phyloP scores from a whole-genome alignment of 805 yeast species.

The Candida ponderosae region DNA sequence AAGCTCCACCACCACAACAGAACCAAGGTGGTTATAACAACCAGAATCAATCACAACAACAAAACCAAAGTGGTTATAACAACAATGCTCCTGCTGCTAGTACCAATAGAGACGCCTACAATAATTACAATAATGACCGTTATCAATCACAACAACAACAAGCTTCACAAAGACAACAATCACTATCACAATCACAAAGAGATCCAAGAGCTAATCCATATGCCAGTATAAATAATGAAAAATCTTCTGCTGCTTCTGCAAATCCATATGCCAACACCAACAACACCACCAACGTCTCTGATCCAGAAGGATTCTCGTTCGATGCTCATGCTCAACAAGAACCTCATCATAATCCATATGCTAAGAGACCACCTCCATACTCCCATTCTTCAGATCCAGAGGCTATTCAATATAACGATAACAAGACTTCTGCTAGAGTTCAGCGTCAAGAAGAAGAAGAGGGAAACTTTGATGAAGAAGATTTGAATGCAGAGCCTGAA shows the following conservation, averaged over 20 bases:
- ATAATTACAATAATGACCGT: too few species aligned
- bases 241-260: not conserved
- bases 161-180: not conserved
- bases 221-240: slow-evolving; percentile 2
- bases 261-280: slow-evolving; percentile 2
- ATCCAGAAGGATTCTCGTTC: slow-evolving; percentile 1
- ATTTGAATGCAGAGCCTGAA: slow-evolving; percentile 21
- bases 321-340: slow-evolving; percentile 1
- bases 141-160: not conserved
- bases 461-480: slow-evolving; percentile 25
- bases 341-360: not conserved
- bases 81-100: too few species aligned
- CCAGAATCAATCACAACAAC: too few species aligned
- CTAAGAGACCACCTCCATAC: not conserved
- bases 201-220: slow-evolving; percentile 8
- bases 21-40: too few species aligned
- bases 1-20: too few species aligned
- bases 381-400: too few species aligned
- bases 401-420: too few species aligned
- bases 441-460: slow-evolving; percentile 4
- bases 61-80: too few species aligned
- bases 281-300: slow-evolving; percentile 1
- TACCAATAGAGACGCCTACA: too few species aligned
- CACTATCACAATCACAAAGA: not conserved
- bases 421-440: slow-evolving; percentile 4